These are phyloP conservation scores for Microsporum canis DNA, from an alignment of 2,329 filamentous ascomycete species.

Conservation along the genomic window DNA sequence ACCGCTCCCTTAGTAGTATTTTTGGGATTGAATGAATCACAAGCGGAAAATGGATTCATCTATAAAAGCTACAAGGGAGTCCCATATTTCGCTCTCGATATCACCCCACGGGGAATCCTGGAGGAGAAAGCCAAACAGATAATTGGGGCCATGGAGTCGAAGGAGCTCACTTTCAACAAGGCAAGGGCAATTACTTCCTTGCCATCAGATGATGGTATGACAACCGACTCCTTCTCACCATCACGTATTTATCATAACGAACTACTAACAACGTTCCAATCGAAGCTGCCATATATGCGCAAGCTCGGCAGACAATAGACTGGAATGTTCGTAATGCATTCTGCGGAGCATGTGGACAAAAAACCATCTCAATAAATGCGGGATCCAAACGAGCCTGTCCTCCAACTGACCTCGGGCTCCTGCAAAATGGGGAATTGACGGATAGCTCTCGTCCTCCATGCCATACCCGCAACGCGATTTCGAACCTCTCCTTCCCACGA, in stretches of 20 bases:
- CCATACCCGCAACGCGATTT: slow-evolving; percentile 69
- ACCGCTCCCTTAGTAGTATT: slow-evolving; percentile 66
- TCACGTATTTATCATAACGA: too few relatives aligned
- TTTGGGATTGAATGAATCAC: slow-evolving; percentile 64
- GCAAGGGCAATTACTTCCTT: slow-evolving; percentile 54
- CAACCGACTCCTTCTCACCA: neutral
- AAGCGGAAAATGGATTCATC: slow-evolving; percentile 30
- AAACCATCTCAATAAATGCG: slow-evolving; percentile 49
- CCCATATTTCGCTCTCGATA: slow-evolving; percentile 82
- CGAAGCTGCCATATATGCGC: slow-evolving; percentile 76
- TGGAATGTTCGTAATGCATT: slow-evolving; percentile 92
- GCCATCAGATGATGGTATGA: slow-evolving; percentile 49
- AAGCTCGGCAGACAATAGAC: slow-evolving; percentile 76
- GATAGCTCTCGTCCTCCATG: slow-evolving; percentile 51
- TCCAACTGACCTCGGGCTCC: slow-evolving; percentile 31
- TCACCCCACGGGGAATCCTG: slow-evolving; percentile 58
- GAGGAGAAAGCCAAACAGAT: slow-evolving; percentile 51
- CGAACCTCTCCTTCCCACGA: slow-evolving; percentile 82
- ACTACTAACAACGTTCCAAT: neutral
- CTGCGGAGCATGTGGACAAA: slow-evolving; percentile 78
- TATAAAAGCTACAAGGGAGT: slow-evolving; percentile 58
- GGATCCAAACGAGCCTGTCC: slow-evolving; percentile 37
- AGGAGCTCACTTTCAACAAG: slow-evolving; percentile 54
- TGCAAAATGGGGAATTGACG: slow-evolving; percentile 21
- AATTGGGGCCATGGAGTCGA: slow-evolving; percentile 47